Evolutionary conservation across 306 rosid species (phyloP).

Genomic region (Boehmeria nivea): DNA sequence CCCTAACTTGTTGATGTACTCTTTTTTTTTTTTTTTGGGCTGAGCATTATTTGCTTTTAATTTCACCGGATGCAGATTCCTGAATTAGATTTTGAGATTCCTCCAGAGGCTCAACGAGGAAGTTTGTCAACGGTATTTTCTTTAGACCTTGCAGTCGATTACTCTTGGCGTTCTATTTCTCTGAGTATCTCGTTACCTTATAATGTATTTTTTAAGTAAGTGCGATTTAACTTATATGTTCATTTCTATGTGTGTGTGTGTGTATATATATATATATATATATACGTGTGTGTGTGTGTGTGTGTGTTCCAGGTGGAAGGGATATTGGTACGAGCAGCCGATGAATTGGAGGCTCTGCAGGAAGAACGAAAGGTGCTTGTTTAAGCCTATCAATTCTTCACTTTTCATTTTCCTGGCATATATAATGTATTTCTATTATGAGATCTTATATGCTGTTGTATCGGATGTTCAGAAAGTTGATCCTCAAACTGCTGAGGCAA

Average conservation of each 20-base stretch:
- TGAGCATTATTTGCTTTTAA: background rate
- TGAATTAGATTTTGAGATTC: conserved; percentile 88
- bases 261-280: no score
- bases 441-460: conserved; percentile 23
- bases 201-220: no score
- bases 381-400: background rate
- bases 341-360: conserved; percentile 78
- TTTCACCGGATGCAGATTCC: conserved; percentile 54
- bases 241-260: no score
- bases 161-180: no score
- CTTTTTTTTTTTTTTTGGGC: background rate
- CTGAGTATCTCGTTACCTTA: no score
- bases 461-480: conserved; percentile 56
- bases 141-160: conserved; percentile 1
- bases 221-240: no score
- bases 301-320: conserved; percentile 68
- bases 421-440: background rate
- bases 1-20: no score
- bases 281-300: background rate
- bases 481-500: conserved; percentile 78
- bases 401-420: background rate
- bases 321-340: conserved; percentile 69
- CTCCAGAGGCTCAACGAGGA: conserved; percentile 94
- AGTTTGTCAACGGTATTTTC: conserved; percentile 74
- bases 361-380: conserved; percentile 76